These are phyloP conservation scores for Liriodendron chinense DNA, from an alignment of 164 flowering plant genomes.

Conservation along the genomic window DNA sequence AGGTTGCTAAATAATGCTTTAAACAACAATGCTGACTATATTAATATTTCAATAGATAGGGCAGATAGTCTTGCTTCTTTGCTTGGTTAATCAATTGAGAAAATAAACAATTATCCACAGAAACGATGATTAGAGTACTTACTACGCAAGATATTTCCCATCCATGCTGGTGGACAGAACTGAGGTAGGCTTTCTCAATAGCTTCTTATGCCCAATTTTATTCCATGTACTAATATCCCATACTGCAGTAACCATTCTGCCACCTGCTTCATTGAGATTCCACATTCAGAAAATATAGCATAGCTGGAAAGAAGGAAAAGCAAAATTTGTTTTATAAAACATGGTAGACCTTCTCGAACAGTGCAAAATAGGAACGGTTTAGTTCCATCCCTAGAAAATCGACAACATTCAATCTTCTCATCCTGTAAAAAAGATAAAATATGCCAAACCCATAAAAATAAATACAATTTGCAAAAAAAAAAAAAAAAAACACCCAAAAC, in stretches of 20 bases:
- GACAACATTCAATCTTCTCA: slow-evolving; percentile 84
- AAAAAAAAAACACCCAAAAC: not conserved
- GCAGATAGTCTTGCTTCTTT: not conserved
- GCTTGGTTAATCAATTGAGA: no score
- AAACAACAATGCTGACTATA: not conserved
- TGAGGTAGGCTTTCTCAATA: slow-evolving; percentile 71
- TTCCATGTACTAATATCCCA: slow-evolving; percentile 96
- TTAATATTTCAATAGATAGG: not conserved
- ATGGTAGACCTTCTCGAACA: slow-evolving; percentile 61
- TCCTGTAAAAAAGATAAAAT: slow-evolving; percentile 42
- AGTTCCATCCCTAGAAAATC: slow-evolving; percentile 95
- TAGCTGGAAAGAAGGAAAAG: not conserved
- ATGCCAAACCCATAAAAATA: not conserved
- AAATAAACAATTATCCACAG: not conserved
- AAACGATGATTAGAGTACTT: slow-evolving; percentile 27
- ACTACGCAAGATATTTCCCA: slow-evolving; percentile 97
- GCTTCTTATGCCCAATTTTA: slow-evolving; percentile 76
- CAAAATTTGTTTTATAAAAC: not conserved
- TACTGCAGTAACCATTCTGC: slow-evolving; percentile 62
- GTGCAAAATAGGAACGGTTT: slow-evolving; percentile 92
- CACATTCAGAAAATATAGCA: slow-evolving; percentile 8
- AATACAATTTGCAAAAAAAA: not conserved
- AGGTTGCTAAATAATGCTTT: not conserved
- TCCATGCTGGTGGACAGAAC: slow-evolving; percentile 75
- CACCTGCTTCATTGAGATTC: slow-evolving; percentile 40